Conservation (phyloP, 805 yeast genomes). For the Candida palmyrensis region DNA sequence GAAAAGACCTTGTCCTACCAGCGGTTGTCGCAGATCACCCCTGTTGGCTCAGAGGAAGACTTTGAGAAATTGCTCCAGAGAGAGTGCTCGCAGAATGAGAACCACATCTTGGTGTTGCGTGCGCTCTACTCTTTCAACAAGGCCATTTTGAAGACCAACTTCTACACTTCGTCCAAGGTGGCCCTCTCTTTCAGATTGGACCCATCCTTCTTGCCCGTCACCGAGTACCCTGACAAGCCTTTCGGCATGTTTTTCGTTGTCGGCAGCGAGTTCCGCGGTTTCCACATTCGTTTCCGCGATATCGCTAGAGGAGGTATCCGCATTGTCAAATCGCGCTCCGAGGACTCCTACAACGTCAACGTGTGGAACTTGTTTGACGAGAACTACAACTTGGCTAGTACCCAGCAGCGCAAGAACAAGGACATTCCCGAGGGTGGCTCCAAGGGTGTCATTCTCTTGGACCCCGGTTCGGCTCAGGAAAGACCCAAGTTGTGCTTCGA, state of each 20-base stretch:
- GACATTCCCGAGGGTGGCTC: slow-evolving; percentile 99
- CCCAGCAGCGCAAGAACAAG: slow-evolving; percentile 95
- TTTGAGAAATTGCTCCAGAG: slow-evolving; percentile 63
- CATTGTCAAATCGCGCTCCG: slow-evolving; percentile 81
- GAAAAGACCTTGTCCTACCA: slow-evolving; percentile 83
- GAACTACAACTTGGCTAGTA: slow-evolving; percentile 90
- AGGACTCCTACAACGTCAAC: slow-evolving; percentile 80
- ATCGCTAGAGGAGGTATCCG: slow-evolving; percentile 98
- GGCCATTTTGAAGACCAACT: slow-evolving; percentile 87
- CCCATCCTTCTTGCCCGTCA: slow-evolving; percentile 75
- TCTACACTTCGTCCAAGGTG: slow-evolving; percentile 88
- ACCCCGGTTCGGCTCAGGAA: slow-evolving; percentile 70
- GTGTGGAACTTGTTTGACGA: slow-evolving; percentile 90
- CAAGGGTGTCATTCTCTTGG: slow-evolving; percentile 90
- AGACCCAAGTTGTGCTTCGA: slow-evolving; percentile 81
- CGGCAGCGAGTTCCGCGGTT: slow-evolving; percentile 95
- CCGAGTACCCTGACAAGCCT: slow-evolving; percentile 90
- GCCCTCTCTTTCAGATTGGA: slow-evolving; percentile 90
- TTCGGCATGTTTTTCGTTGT: slow-evolving; percentile 94
- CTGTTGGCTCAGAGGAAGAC: slow-evolving; percentile 70
- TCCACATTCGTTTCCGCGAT: slow-evolving; percentile 95
- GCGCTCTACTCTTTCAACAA: slow-evolving; percentile 83
- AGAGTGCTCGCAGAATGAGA: slow-evolving; percentile 76
- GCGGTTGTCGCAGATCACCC: slow-evolving; percentile 72
- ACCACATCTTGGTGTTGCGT: slow-evolving; percentile 69